Conservation (phyloP, 257 asterid species). For the Leptodermis oblonga region DNA sequence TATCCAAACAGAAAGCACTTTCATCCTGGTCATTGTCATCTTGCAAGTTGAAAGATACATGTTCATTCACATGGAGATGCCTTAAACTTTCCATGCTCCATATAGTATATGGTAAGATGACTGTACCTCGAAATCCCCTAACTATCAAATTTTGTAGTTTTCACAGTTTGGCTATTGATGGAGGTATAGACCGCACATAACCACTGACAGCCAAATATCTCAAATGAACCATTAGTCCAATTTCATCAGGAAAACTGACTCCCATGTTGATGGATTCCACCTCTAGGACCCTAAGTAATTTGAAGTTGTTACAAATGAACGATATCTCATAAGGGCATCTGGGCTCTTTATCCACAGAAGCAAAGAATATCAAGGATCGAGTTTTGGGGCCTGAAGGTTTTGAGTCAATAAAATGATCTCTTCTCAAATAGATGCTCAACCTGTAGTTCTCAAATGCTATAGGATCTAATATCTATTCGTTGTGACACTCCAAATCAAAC, state of each 20-base stretch:
- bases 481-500: not conserved
- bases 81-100: conserved; percentile 13
- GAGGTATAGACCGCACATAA: not conserved
- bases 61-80: conserved; percentile 6
- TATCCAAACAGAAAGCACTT: not conserved
- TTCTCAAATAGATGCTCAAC: no score
- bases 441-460: no score
- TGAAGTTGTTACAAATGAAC: conserved; percentile 1
- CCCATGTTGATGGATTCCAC: not conserved
- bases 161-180: conserved; percentile 1
- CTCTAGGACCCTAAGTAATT: not conserved
- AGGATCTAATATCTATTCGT: not conserved
- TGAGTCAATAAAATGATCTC: not conserved
- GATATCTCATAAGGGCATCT: conserved; percentile 10
- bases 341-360: conserved; percentile 2
- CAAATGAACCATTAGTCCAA: not conserved
- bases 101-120: conserved; percentile 4
- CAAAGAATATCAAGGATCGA: conserved; percentile 8
- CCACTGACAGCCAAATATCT: conserved; percentile 16
- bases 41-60: not conserved
- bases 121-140: not conserved
- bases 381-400: conserved; percentile 5
- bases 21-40: not conserved
- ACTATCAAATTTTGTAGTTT: conserved; percentile 9
- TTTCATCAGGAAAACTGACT: not conserved